Percentiles rank a stretch among this genome's conserved stretches.
Conservation (phyloP, 148 eudicot species). For the Heliosperma pusillum region DNA sequence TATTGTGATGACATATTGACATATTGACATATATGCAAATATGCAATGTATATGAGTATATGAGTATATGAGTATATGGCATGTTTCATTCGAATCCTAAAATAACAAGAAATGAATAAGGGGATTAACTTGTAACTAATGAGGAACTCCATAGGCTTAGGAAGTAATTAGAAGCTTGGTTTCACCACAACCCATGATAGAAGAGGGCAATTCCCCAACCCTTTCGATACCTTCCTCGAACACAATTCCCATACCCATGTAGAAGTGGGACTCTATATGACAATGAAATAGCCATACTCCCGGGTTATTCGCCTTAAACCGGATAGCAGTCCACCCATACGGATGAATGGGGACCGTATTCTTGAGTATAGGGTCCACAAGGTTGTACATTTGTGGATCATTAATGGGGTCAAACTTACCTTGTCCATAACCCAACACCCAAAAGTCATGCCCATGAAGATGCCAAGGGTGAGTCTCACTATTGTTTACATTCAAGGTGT, state of each 20-base stretch:
- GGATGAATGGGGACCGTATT: conserved; percentile 73
- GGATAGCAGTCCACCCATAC: conserved; percentile 82
- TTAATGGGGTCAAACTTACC: conserved; percentile 56
- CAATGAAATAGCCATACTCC: conserved; percentile 95
- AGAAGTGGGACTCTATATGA: conserved; percentile 76
- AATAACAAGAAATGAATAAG: too few species aligned
- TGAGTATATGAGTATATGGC: too few species aligned
- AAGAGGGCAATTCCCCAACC: conserved; percentile 48
- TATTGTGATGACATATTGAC: background rate
- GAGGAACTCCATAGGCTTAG: conserved; percentile 7
- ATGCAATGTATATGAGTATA: too few species aligned
- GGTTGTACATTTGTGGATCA: conserved; percentile 50
- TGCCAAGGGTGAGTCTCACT: conserved; percentile 98
- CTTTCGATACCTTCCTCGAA: conserved; percentile 74
- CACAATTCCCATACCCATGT: conserved; percentile 81
- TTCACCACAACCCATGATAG: conserved; percentile 74
- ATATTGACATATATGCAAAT: too few species aligned
- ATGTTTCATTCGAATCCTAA: too few species aligned
- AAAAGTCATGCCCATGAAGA: conserved; percentile 85
- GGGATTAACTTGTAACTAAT: background rate
- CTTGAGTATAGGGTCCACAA: conserved; percentile 62
- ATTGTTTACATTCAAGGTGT: conserved; percentile 39
- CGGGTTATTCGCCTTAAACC: conserved; percentile 77
- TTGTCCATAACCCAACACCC: conserved; percentile 82
- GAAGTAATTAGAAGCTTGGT: conserved; percentile 37